Conservation (phyloP, 768 basidiomycete genomes). For the Termitomyces sp. region DNA sequence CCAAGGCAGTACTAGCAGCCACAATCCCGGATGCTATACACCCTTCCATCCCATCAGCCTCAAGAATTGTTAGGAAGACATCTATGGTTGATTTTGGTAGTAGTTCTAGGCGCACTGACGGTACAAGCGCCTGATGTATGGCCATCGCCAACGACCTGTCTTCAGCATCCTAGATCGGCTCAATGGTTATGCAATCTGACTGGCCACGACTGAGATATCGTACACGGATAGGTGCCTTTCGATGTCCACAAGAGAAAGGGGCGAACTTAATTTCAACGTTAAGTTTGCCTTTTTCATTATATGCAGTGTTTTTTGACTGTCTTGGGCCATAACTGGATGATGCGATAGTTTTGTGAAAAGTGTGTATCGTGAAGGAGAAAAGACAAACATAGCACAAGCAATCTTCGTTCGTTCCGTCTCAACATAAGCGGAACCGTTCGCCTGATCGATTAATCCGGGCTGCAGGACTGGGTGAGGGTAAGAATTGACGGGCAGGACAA, state of each 20-base stretch:
- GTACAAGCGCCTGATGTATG: constrained; percentile 79
- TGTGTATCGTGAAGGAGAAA: neutral
- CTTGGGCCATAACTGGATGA: constrained; percentile 70
- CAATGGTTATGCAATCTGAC: constrained; percentile 14
- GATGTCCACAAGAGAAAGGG: constrained; percentile 78
- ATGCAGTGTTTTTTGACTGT: constrained; percentile 73
- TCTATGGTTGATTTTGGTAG: constrained; percentile 96
- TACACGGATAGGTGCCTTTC: constrained; percentile 85
- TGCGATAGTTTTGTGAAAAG: constrained; percentile 5
- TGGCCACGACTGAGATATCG: constrained; percentile 20
- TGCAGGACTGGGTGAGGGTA: constrained; percentile 60
- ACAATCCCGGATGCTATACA: constrained; percentile 83
- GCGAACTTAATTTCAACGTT: constrained; percentile 97
- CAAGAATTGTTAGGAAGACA: constrained; percentile 83
- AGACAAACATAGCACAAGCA: constrained; percentile 88
- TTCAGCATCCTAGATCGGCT: constrained; percentile 76
- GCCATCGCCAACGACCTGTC: constrained; percentile 79
- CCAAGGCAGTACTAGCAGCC: constrained; percentile 86
- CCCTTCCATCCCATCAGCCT: constrained; percentile 88
- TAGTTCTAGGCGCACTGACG: constrained; percentile 81
- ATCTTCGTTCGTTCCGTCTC: constrained; percentile 91
- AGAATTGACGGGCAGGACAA: constrained; percentile 2
- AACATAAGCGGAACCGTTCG: constrained; percentile 95
- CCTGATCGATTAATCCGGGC: constrained; percentile 85
- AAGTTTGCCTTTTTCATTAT: constrained; percentile 82